Evolutionary conservation across 257 asterid species (phyloP), one percentile per base, ranked within the genome.

Genomic region (Echium plantagineum): DNA sequence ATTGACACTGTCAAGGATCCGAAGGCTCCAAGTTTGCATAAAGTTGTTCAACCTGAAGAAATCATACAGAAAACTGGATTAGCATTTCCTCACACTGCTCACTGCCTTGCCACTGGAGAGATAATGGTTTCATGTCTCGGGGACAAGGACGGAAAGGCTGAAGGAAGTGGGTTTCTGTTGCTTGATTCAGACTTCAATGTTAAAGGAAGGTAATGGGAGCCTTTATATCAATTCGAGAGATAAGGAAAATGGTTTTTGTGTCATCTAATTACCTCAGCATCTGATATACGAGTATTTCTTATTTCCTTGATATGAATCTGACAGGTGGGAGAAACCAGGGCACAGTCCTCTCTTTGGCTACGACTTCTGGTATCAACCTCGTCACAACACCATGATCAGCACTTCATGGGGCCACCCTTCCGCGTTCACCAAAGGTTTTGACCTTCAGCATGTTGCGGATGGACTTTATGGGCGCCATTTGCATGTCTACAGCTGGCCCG

Each of bases 301-400:
- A 31, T 9, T 61, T 63, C 55, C 26, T 35, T 20, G 16, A 16
- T 26, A 13, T 7, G 16, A 49, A 48, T 26, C 4, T 56, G 15
- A 70, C 55, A 91, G 98, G 83, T 93, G 99, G 99, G 99, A 93
- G 69, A 93, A 89, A 65, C 97, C 97, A 42, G 99, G 99, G 28
- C 85, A 93, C 64, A 84, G 91, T 76, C 99, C 99, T 2, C 77
- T 74, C 38, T 93, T 58, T 15, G 99, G 99, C 15, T 93, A 93
- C 22, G 99, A 93, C 78, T 93, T 75, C 73, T 93, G 99, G 99
- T 93, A 93, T 77, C 99, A 93, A 73, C 99, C 99, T 51, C 90
- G 88, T 22, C 97, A 89, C 67, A 89, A 93, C 71, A 93, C 95
- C 53, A 93, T 93, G 99, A 93, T 93, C 70, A 93, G 99, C 75